These are phyloP conservation scores for Apophysomyces variabilis DNA, from an alignment of 371 early-diverging fungal genomes.

Conservation along the genomic window DNA sequence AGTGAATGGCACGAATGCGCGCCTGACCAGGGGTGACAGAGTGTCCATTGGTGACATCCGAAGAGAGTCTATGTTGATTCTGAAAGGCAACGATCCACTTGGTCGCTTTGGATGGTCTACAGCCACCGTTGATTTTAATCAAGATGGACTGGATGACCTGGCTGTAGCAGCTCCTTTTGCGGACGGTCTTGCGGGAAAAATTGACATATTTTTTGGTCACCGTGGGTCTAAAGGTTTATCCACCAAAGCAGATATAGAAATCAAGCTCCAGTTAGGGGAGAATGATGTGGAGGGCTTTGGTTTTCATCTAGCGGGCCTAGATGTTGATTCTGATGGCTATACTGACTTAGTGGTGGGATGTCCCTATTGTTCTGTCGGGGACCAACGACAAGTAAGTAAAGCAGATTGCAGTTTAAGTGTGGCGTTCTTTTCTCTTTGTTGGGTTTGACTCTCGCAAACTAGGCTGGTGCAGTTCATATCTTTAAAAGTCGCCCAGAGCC, in stretches of 20 bases:
- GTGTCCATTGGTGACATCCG: conserved; percentile 34
- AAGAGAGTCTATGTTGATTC: conserved; percentile 25
- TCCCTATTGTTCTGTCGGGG: conserved; percentile 52
- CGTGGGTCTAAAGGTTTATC: conserved; percentile 44
- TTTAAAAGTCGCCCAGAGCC: conserved; percentile 22
- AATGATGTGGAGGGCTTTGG: conserved; percentile 56
- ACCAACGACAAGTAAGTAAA: conserved; percentile 36
- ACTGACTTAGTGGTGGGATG: conserved; percentile 74
- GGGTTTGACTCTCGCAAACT: conserved; percentile 12
- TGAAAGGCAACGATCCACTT: conserved; percentile 35
- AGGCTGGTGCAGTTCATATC: conserved; percentile 37
- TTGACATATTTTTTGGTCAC: conserved; percentile 78
- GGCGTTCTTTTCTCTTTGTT: neutral
- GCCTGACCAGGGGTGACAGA: conserved; percentile 7
- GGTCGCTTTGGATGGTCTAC: conserved; percentile 82
- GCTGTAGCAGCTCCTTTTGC: conserved; percentile 77
- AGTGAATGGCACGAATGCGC: conserved; percentile 20
- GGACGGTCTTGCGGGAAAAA: conserved; percentile 33
- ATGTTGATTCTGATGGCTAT: conserved; percentile 70
- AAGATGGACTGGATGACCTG: conserved; percentile 88
- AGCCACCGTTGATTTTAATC: conserved; percentile 78
- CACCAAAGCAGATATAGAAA: conserved; percentile 40
- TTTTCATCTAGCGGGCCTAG: conserved; percentile 56
- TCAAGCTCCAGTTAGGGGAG: conserved; percentile 30
- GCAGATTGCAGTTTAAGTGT: conserved; percentile 9